phyloP scores from a whole-genome alignment of 805 yeast genomes.

The Zygoascus tannicola region DNA sequence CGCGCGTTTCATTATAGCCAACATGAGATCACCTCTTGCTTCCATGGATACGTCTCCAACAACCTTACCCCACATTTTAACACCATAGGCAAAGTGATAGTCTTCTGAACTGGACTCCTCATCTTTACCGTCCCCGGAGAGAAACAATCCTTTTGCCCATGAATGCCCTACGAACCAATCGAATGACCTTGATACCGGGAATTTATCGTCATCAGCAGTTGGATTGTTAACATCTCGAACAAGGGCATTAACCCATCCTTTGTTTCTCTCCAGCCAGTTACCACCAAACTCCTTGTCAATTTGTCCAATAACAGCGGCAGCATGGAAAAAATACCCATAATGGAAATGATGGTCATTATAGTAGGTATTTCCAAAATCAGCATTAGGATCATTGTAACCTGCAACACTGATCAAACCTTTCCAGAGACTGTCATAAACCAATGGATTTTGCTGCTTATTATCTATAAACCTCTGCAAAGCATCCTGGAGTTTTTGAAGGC shows the following conservation, averaged over 20 bases:
- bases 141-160: constrained; percentile 66
- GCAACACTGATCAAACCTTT: constrained; percentile 29
- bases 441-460: constrained; percentile 63
- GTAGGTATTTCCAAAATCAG: constrained; percentile 67
- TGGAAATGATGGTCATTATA: constrained; percentile 85
- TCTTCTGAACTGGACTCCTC: constrained; percentile 70
- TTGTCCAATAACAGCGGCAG: constrained; percentile 67
- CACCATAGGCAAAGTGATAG: constrained; percentile 59
- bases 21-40: constrained; percentile 49
- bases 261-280: constrained; percentile 39
- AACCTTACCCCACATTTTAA: constrained; percentile 61
- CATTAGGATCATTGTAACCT: constrained; percentile 29
- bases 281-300: constrained; percentile 47
- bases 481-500: constrained; percentile 50
- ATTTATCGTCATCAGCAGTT: constrained; percentile 37
- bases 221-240: constrained; percentile 65
- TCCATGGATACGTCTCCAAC: constrained; percentile 46
- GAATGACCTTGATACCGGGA: constrained; percentile 61
- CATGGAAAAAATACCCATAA: constrained; percentile 71
- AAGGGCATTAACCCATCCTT: constrained; percentile 50
- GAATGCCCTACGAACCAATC: constrained; percentile 72
- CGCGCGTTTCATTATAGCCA: constrained; percentile 46
- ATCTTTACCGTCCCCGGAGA: constrained; percentile 59
- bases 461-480: constrained; percentile 61
- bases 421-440: constrained; percentile 67